Base-by-base conservation (phyloP, 2,329 filamentous ascomycete genomes). In the Hymenoscyphus occultus region DNA sequence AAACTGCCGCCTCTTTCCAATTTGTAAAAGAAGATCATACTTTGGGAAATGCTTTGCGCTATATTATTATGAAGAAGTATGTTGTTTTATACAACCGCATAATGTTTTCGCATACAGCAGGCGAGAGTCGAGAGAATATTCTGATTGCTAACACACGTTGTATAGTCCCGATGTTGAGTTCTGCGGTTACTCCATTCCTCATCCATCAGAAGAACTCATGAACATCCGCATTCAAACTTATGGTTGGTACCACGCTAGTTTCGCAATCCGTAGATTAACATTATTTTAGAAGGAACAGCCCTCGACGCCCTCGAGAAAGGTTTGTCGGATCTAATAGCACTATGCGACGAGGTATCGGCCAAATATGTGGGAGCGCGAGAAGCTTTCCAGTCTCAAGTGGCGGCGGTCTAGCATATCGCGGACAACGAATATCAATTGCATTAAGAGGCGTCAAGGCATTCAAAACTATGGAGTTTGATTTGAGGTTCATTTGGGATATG, bases 21-120 rank as follows among this genome's bases (percentile, higher is more conserved):
- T 96, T 99, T 73, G 87, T 91, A 66, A 89, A 92, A 57, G 95
- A 99, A 80, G 93, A 96, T 56, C 95, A 99, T 78, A 99, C 95
- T 0, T 82, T 99, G 61, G 95, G 95, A 35, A 99, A 99, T 78
- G 92, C 93, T 10, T 80, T 99, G 72, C 86, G 95, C 74, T 98
- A 93, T 76, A 90, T 97, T 69, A 96, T 99, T 74, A 97, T 97
- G 91, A 98, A 98, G 80, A 99, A 99, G 94, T 97, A 81, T 70
- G 86, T 58, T 12, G 5, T 6, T 51, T 31, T 48, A 19, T 31
- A 60, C 42, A 31, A 7, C 14, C 6, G 39, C 22, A 42, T 6
- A 32, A 42, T 60, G n/a, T 7, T 28, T 31, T 42, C 35, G 35
- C 6, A 35, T 10, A 7, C 9, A 2, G 22, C 19, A 7, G 22